Percentiles rank a stretch among this genome's conserved stretches.
These are phyloP conservation scores for Dillenia suffruticosa DNA, from an alignment of 164 flowering plant genomes.

Conservation along the genomic window DNA sequence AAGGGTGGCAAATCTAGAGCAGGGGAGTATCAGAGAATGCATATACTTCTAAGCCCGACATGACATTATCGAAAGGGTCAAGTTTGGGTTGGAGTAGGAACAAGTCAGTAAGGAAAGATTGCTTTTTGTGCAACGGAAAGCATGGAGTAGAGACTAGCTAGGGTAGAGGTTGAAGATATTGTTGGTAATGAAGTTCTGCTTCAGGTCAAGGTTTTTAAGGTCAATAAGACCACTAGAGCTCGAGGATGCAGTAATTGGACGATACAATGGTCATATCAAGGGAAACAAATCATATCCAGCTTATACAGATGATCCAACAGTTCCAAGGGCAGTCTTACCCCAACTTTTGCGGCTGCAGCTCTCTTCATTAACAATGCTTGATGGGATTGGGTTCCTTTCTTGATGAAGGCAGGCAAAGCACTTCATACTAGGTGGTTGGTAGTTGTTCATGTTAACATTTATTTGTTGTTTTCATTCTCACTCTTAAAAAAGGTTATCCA, in stretches of 20 bases:
- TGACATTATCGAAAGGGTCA: too few relatives aligned
- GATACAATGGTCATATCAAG: slow-evolving; percentile 62
- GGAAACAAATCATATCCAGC: slow-evolving; percentile 51
- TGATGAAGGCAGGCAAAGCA: slow-evolving; percentile 91
- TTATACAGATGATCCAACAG: slow-evolving; percentile 70
- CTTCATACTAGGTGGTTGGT: slow-evolving; percentile 50
- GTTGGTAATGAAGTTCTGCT: neutral
- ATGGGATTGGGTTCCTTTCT: slow-evolving; percentile 96
- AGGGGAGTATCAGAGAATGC: too few relatives aligned
- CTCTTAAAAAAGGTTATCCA: neutral
- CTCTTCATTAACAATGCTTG: slow-evolving; percentile 77
- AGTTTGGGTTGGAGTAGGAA: too few relatives aligned
- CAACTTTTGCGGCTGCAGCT: slow-evolving; percentile 86
- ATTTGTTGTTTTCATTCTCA: neutral
- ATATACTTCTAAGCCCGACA: too few relatives aligned
- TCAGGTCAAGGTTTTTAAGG: slow-evolving; percentile 79
- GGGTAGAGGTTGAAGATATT: too few relatives aligned
- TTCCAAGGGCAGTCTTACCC: slow-evolving; percentile 60
- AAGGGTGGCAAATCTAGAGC: too few relatives aligned
- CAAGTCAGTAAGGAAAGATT: too few relatives aligned
- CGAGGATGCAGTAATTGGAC: slow-evolving; percentile 65
- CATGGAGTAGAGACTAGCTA: too few relatives aligned
- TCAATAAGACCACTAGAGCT: slow-evolving; percentile 63
- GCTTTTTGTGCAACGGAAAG: too few relatives aligned
- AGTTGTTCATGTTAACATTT: neutral